Evolutionary conservation across 2,329 filamentous ascomycete genomes (phyloP), one percentile per base, ranked within the genome.

Genomic region (Clonostachys rosea): DNA sequence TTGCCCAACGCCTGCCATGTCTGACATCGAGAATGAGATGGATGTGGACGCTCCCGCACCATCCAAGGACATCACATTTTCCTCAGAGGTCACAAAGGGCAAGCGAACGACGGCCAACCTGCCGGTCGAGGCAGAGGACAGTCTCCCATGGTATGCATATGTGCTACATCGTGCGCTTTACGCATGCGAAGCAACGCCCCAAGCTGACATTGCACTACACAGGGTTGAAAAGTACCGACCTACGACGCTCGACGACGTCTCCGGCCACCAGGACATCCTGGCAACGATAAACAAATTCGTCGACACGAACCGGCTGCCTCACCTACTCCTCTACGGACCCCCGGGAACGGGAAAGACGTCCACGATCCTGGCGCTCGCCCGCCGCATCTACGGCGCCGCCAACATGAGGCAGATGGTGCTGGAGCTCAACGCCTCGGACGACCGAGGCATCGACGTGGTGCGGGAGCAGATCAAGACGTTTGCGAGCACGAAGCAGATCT

Each of bases 381-480:
- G 94, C 46, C 84, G 89, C 50, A 97, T 99, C 67, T 99, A 99
- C 62, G 94, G 94, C 46, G 71, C 76, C 49, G 86, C 89, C 54
- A 96, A 97, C 67, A 87, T 96, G 84, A 86, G 92, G 16, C 94
- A 99, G 68, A 97, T 99, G 91, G 94, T 99, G 16, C 81, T 99
- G 34, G 94, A 99, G 69, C 81, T 99, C 54, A 99, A 99, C 65
- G 94, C 94, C 39, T 96, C 91, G 43, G 94, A 99, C 63, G 94
- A 99, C 66, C 81, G 94, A 68, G 94, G 94, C 61, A 99, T 99
- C 65, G 94, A 99, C 55, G 94, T 99, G 3, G 94, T 99, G 48
- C 83, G 91, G 55, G 94, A 99, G 71, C 94, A 99, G 69, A 99
- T 99, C 80, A 99, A 97, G 78, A 99, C 94, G 0, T 99, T 99